phyloP scores from a whole-genome alignment of 805 yeast species.

The Kazachstania martiniae region DNA sequence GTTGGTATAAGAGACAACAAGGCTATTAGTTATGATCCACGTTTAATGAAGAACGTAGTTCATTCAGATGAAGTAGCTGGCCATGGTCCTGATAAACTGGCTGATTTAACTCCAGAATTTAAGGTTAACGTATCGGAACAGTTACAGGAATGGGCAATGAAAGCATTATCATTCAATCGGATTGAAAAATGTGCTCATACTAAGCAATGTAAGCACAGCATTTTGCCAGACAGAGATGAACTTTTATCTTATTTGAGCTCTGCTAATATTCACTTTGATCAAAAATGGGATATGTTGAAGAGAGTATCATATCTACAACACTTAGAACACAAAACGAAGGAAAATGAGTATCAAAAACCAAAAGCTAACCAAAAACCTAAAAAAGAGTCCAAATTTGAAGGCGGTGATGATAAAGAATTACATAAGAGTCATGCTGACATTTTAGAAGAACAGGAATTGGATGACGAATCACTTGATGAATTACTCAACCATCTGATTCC shows the following conservation, averaged over 20 bases:
- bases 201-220: slow-evolving; percentile 18
- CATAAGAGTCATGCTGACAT: slow-evolving; percentile 11
- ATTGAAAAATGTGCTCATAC: slow-evolving; percentile 13
- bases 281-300: slow-evolving; percentile 63
- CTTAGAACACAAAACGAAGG: slow-evolving; percentile 42
- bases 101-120: slow-evolving; percentile 36
- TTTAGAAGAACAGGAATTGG: slow-evolving; percentile 18
- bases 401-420: not conserved
- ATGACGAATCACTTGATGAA: slow-evolving; percentile 22
- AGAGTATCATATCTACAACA: slow-evolving; percentile 61
- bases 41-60: slow-evolving; percentile 55
- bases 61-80: slow-evolving; percentile 74
- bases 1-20: slow-evolving; percentile 77
- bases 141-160: slow-evolving; percentile 44
- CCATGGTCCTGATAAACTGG: slow-evolving; percentile 56
- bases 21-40: slow-evolving; percentile 67
- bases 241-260: slow-evolving; percentile 46
- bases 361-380: slow-evolving; percentile 3
- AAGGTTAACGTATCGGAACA: slow-evolving; percentile 45
- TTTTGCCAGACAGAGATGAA: slow-evolving; percentile 48
- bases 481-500: slow-evolving; percentile 22
- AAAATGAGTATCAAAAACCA: slow-evolving; percentile 12
- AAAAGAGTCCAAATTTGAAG: not conserved
- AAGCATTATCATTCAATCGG: slow-evolving; percentile 28
- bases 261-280: slow-evolving; percentile 36